Percentiles rank a stretch among this genome's conserved stretches.
phyloP scores from a whole-genome alignment of 2,329 filamentous ascomycete species.

The Cordyceps javanica region DNA sequence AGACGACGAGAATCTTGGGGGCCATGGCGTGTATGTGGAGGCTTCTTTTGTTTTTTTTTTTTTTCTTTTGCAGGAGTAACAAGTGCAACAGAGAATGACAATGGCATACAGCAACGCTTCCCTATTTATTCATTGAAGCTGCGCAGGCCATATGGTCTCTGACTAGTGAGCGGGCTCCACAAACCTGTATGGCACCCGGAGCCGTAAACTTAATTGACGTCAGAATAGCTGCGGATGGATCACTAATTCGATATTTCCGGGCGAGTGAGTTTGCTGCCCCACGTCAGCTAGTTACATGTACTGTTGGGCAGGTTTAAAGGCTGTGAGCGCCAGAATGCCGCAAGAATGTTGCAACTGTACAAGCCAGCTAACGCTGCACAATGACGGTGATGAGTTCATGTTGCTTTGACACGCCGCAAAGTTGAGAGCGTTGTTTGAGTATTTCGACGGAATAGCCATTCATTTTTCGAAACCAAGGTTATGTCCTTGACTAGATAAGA shows the following conservation, averaged over 20 bases:
- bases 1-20: constrained; percentile 62
- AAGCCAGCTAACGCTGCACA: no score
- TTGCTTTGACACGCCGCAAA: no score
- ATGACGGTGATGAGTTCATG: no score
- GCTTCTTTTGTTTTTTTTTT: background rate
- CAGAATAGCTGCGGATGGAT: constrained; percentile 1
- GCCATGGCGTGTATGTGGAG: constrained; percentile 32
- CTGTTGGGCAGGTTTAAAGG: background rate
- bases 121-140: background rate
- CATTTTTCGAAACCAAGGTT: no score
- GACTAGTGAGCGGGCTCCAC: background rate
- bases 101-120: no score
- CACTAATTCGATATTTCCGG: background rate
- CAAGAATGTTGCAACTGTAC: no score
- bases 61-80: background rate
- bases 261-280: background rate
- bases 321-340: no score
- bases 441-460: no score
- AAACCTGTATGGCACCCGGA: background rate
- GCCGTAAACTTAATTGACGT: background rate
- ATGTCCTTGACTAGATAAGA: no score
- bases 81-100: background rate
- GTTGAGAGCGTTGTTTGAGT: no score
- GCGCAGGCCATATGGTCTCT: background rate
- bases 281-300: background rate